Percentiles rank a stretch among this genome's conserved stretches.
Conservation (phyloP, 1,284 basidiomycete species). For the Vanrija pseudolonga region DNA sequence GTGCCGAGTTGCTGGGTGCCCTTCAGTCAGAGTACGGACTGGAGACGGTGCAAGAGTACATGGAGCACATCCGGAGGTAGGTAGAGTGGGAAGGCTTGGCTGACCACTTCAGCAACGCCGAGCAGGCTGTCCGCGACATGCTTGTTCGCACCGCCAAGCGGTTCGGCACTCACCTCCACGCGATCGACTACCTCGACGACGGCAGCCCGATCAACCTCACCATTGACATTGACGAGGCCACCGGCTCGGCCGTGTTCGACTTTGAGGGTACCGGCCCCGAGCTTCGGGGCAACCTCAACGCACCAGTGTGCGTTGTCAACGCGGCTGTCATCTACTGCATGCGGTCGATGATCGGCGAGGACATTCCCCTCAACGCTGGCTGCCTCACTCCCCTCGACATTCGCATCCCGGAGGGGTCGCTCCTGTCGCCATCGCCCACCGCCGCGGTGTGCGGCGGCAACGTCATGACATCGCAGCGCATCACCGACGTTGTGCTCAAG, state of each 20-base stretch:
- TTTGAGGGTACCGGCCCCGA: constrained; percentile 85
- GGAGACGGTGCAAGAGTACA: constrained; percentile 84
- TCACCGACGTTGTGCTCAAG: constrained; percentile 89
- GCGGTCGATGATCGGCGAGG: constrained; percentile 46
- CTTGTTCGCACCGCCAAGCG: constrained; percentile 63
- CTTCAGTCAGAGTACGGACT: constrained; percentile 85
- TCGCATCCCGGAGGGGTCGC: constrained; percentile 71
- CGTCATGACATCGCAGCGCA: constrained; percentile 72
- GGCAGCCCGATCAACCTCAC: constrained; percentile 78
- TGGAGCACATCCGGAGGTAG: constrained; percentile 65
- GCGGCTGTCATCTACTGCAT: constrained; percentile 84
- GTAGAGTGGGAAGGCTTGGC: no score
- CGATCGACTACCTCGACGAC: constrained; percentile 58
- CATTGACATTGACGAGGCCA: constrained; percentile 71
- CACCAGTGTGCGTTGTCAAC: constrained; percentile 82
- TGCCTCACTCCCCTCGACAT: constrained; percentile 66
- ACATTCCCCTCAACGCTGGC: constrained; percentile 91
- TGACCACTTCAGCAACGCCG: constrained; percentile 69
- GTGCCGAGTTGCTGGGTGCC: constrained; percentile 66
- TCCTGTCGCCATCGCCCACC: constrained; percentile 76
- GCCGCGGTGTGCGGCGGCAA: constrained; percentile 86
- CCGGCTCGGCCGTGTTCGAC: constrained; percentile 81
- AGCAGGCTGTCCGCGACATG: constrained; percentile 76
- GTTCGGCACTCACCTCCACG: constrained; percentile 55
- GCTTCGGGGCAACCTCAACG: constrained; percentile 84